Conservation (phyloP, 2,329 filamentous ascomycete species). For the Peltaster fructicola region DNA sequence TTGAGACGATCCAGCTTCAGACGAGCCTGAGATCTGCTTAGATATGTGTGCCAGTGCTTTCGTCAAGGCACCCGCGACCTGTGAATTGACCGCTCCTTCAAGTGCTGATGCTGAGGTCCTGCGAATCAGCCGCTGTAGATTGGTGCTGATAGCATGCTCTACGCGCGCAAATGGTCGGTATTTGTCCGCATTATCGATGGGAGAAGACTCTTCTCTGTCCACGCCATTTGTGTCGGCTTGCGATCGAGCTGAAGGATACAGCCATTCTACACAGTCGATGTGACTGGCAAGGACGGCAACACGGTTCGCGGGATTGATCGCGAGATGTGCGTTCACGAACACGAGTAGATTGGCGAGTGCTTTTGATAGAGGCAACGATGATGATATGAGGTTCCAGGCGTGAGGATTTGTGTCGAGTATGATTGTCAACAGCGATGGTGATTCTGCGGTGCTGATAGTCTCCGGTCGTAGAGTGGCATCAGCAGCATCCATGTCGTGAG, state of each 20-base stretch:
- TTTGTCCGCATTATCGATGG: conserved; percentile 52
- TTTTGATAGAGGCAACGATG: conserved; percentile 60
- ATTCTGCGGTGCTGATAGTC: conserved; percentile 19
- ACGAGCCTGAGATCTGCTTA: conserved; percentile 42
- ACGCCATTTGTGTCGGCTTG: conserved; percentile 16
- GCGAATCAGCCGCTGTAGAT: conserved; percentile 55
- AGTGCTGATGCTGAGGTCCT: conserved; percentile 49
- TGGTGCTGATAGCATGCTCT: conserved; percentile 60
- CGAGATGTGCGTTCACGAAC: conserved; percentile 91
- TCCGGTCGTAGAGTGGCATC: conserved; percentile 36
- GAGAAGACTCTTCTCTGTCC: conserved; percentile 14
- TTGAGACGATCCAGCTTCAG: conserved; percentile 31
- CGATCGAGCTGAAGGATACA: conserved; percentile 49
- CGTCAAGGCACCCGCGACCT: conserved; percentile 79
- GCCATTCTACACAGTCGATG: conserved; percentile 68
- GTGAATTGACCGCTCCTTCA: conserved; percentile 54
- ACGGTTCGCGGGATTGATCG: conserved; percentile 83
- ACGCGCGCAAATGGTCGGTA: conserved; percentile 82
- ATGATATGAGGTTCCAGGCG: conserved; percentile 67
- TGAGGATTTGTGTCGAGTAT: conserved; percentile 93
- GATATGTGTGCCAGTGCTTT: conserved; percentile 82
- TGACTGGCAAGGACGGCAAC: conserved; percentile 86
- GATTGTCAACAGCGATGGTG: conserved; percentile 73
- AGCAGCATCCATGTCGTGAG: conserved; percentile 41
- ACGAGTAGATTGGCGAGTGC: conserved; percentile 80